Percentiles rank a stretch among this genome's conserved stretches.
Evolutionary conservation across 352 stramenopile species (phyloP).

Genomic region (Phytophthora vignae): DNA sequence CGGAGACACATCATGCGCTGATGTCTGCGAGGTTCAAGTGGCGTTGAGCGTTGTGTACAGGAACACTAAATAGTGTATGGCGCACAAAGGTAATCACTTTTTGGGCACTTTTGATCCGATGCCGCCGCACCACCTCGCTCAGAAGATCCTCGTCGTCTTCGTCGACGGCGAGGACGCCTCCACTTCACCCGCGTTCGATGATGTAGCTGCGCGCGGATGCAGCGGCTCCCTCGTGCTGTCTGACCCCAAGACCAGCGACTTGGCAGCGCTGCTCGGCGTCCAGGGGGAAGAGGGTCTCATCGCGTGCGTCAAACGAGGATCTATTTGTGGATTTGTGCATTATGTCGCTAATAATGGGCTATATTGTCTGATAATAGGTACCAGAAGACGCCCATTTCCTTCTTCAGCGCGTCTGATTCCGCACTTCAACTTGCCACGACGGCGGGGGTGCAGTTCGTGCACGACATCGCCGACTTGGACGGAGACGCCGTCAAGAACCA

Average conservation of each 20-base stretch:
- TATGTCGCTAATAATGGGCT: background rate
- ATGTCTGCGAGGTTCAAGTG: constrained; percentile 17
- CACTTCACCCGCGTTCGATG: constrained; percentile 37
- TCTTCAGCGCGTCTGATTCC: constrained; percentile 58
- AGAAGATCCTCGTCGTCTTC: constrained; percentile 67
- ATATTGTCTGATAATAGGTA: constrained; percentile 43
- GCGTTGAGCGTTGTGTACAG: constrained; percentile 8
- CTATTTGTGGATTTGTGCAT: constrained; percentile 1
- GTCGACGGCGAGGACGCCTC: constrained; percentile 36
- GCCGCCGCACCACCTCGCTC: constrained; percentile 44
- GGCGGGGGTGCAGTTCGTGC: constrained; percentile 46
- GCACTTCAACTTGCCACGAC: constrained; percentile 41
- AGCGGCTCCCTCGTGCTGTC: constrained; percentile 62
- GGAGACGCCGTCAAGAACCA: constrained; percentile 17
- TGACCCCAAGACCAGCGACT: constrained; percentile 29
- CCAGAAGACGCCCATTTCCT: constrained; percentile 64
- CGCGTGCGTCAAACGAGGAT: constrained; percentile 33
- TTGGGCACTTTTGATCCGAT: constrained; percentile 22
- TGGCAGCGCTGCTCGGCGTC: constrained; percentile 49
- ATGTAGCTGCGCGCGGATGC: constrained; percentile 58
- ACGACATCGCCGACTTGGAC: constrained; percentile 8
- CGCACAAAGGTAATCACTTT: constrained; percentile 10
- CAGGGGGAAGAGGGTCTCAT: constrained; percentile 30
- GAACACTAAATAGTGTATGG: constrained; percentile 4
- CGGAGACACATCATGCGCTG: constrained; percentile 2